A percentile compares a stretch with the other conserved stretches of the same genome.
These are phyloP conservation scores for Ogataea allantospora DNA, from an alignment of 805 yeast genomes.

Conservation along the genomic window DNA sequence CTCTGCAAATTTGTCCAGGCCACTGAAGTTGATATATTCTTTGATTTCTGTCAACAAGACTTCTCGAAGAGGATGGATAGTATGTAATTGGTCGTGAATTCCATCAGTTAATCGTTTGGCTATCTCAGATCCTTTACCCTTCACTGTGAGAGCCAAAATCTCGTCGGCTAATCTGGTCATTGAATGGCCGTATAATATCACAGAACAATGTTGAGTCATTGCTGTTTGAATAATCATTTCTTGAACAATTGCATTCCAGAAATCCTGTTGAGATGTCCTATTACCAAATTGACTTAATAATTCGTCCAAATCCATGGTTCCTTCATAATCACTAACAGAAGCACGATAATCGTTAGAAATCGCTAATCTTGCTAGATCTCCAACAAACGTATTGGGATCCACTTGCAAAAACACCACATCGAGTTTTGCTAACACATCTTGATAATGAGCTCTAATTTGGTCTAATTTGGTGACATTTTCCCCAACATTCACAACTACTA, in stretches of 20 bases:
- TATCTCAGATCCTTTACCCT: conserved; percentile 78
- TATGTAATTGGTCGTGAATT: conserved; percentile 36
- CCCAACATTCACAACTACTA: conserved; percentile 52
- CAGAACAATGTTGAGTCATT: conserved; percentile 40
- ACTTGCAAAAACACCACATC: conserved; percentile 41
- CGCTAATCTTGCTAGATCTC: conserved; percentile 33
- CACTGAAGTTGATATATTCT: conserved; percentile 47
- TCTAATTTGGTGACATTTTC: conserved; percentile 26
- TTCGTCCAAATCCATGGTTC: conserved; percentile 27
- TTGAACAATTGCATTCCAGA: conserved; percentile 45
- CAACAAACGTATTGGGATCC: conserved; percentile 41
- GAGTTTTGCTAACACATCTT: conserved; percentile 22
- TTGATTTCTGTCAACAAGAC: conserved; percentile 66
- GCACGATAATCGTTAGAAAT: conserved; percentile 33
- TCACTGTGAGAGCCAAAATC: conserved; percentile 74
- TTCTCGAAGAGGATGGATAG: conserved; percentile 74
- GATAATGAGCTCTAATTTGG: neutral
- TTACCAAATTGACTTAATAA: conserved; percentile 42
- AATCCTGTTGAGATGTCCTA: conserved; percentile 66
- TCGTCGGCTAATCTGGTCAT: conserved; percentile 84
- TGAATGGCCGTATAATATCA: conserved; percentile 70
- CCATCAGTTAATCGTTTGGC: conserved; percentile 51
- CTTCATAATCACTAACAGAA: conserved; percentile 8
- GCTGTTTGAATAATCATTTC: conserved; percentile 51
- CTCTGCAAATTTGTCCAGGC: conserved; percentile 36